phyloP scores from a whole-genome alignment of 1,139 yeast species.

The Zygotorulaspora mrakii region DNA sequence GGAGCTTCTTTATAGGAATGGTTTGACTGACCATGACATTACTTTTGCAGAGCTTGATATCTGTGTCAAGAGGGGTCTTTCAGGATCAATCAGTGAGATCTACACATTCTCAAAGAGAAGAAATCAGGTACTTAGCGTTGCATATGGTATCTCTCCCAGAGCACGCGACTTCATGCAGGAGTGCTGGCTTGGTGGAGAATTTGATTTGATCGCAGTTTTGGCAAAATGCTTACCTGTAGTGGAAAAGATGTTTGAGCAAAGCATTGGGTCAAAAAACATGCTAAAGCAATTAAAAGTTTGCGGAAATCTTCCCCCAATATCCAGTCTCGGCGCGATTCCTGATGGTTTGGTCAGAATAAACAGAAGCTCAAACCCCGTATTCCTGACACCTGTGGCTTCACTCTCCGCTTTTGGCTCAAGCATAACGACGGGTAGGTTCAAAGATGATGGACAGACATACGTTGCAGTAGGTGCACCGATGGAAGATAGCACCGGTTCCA shows the following conservation, averaged over 20 bases:
- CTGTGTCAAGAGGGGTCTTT: slow-evolving; percentile 51
- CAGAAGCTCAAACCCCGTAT: slow-evolving; percentile 2
- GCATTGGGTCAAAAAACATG: slow-evolving; percentile 1
- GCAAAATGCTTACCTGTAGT: slow-evolving; percentile 20
- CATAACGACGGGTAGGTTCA: slow-evolving; percentile 41
- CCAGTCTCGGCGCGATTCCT: not conserved
- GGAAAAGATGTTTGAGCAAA: slow-evolving; percentile 12
- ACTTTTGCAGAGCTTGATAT: slow-evolving; percentile 33
- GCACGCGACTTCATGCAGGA: slow-evolving; percentile 23
- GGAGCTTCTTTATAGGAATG: slow-evolving; percentile 29
- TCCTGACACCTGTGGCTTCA: slow-evolving; percentile 33
- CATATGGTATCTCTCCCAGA: slow-evolving; percentile 22
- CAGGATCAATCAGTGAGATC: slow-evolving; percentile 35
- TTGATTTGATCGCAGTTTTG: slow-evolving; percentile 20
- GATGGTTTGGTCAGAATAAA: not conserved
- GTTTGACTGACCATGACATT: slow-evolving; percentile 12
- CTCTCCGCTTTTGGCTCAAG: slow-evolving; percentile 45
- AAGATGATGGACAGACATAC: slow-evolving; percentile 37
- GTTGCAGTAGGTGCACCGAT: slow-evolving; percentile 50
- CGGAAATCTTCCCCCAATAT: slow-evolving; percentile 21
- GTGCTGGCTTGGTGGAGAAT: slow-evolving; percentile 29
- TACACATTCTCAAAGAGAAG: slow-evolving; percentile 15
- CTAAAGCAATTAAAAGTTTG: slow-evolving; percentile 13
- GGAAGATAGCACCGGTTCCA: slow-evolving; percentile 43
- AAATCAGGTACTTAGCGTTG: slow-evolving; percentile 14